Base-by-base conservation (phyloP, 768 basidiomycete genomes). In the Chiua virens region DNA sequence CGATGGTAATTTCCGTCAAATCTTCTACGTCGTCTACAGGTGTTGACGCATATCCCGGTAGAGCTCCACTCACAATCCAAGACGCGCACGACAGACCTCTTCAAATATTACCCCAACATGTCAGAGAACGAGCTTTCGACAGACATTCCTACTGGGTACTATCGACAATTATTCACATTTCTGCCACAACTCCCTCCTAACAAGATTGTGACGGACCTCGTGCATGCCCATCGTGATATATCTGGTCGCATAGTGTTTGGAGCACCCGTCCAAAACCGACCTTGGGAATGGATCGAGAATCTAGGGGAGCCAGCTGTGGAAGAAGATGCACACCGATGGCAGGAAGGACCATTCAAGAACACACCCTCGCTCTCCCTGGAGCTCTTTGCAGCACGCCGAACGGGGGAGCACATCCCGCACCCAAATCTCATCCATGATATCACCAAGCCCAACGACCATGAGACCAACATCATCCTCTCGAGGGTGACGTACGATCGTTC, bases 251-350 rank as follows among this genome's bases (percentile, higher is more conserved):
- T 81, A 5, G 61, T 81, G 3, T 71, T 74, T 52, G 76, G 79
- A 18, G 62, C 70, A 5, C 75, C 79, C 2, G 85, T 91, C 17
- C 73, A 80, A 50, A 88, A 90, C 67, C 79, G 83, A 28, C 87
- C 90, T 4, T 92, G 89, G 89, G 89, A 92, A 65, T 92, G 89
- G 89, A 81, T 85, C 8, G 89, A 92, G 66, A 81, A 86, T 62
- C 61, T 91, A 4, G 88, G 88, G 9, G 60, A 71, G 11, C 56
- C 73, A 4, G 78, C 39, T 0, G 28, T 79, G 23, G 63, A 74
- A 10, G 77, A 73, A 27, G 77, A 78, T 10, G 72, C 73, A 28
- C 70, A 76, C 22, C 67, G 67, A 23, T 73, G 74, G 45, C 62
- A 59, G 18, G 73, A 76, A 20, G 75, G 76, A 34, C 72, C 70